Evolutionary conservation across 257 asterid genomes (phyloP), one percentile per base, ranked within the genome.

Genomic region (Ilex asprella): DNA sequence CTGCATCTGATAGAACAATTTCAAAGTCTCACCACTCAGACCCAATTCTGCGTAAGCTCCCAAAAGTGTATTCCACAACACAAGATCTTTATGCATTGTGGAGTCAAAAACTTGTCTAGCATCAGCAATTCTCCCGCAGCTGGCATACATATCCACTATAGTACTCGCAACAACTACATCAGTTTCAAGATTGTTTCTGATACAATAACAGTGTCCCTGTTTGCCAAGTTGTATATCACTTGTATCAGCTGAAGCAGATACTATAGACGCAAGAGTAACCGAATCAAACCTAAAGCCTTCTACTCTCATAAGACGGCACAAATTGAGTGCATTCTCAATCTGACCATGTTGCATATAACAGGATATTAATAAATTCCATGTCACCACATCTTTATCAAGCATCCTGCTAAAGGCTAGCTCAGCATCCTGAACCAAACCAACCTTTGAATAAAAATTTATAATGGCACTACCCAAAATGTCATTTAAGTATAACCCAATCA

Each of bases 281-380:
- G 67, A 65, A 55, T 66, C 66, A 51, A 63, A 67, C 67, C 59
- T 31, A 64, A 59, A 63, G 16, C 76, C 80, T 30, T 59, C 55
- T 49, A 0, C 16, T 61, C 74, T 67, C 77, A 76, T 71, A 56
- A 30, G 46, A 60, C 35, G 50, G 43, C 69, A 76, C 75, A 71
- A 60, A 21, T 27, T 2, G 46, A 71, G 58, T 10, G 71, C 71
- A 39, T 63, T 57, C 39, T 64, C 60, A 44, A 59, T 39, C 29
- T 58, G 16, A 39, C 68, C 74, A 60, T 65, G 4, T 15, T 59
- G 68, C 49, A 66, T 57, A 32, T 62, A 66, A 49, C 73, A 70
- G 62, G 76, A 66, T 29, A 75, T 56, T 58, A 74, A 32, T 66
- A 61, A 52, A 60, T 69, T 74, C 79, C 79, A 74, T 13, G 75